A percentile compares a stretch with the other conserved stretches of the same genome.
Evolutionary conservation across 805 yeast genomes (phyloP).

Genomic region (Starmerella khaoyaiensis): DNA sequence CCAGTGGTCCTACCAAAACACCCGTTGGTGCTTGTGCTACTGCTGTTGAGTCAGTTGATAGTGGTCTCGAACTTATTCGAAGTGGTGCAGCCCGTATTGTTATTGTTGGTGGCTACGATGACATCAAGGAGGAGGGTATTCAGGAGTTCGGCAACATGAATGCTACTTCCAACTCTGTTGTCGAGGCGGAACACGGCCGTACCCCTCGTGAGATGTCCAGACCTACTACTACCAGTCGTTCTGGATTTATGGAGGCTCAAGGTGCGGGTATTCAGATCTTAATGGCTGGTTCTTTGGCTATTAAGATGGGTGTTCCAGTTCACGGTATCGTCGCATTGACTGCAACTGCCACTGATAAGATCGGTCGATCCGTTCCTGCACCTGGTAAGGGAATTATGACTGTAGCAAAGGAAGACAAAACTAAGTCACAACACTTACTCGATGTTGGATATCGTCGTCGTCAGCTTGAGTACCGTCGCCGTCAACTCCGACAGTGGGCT

Average conservation of each 20-base stretch:
- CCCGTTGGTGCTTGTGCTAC: conserved; percentile 99
- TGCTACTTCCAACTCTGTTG: conserved; percentile 83
- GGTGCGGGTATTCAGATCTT: conserved; percentile 97
- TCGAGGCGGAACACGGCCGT: conserved; percentile 89
- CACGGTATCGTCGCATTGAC: conserved; percentile 89
- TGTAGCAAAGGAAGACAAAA: conserved; percentile 85
- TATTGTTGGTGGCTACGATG: conserved; percentile 98
- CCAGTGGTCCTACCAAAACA: conserved; percentile 98
- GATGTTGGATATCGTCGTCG: conserved; percentile 87
- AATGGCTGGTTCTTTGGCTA: conserved; percentile 88
- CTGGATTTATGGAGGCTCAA: conserved; percentile 99
- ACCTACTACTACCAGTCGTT: conserved; percentile 91
- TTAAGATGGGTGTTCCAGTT: conserved; percentile 98
- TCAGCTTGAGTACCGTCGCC: conserved; percentile 68
- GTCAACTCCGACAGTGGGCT: conserved; percentile 72
- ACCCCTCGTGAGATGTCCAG: conserved; percentile 98
- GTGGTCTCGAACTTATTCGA: conserved; percentile 86
- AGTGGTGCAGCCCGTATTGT: conserved; percentile 92
- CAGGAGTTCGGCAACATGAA: conserved; percentile 97
- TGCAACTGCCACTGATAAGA: conserved; percentile 96
- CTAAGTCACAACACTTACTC: conserved; percentile 46
- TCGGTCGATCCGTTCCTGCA: conserved; percentile 98
- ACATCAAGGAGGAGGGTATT: conserved; percentile 98
- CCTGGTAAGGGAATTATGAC: conserved; percentile 99
- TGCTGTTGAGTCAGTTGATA: conserved; percentile 92